Conservation (phyloP, 805 yeast species). For the Metschnikowia kofuensis region DNA sequence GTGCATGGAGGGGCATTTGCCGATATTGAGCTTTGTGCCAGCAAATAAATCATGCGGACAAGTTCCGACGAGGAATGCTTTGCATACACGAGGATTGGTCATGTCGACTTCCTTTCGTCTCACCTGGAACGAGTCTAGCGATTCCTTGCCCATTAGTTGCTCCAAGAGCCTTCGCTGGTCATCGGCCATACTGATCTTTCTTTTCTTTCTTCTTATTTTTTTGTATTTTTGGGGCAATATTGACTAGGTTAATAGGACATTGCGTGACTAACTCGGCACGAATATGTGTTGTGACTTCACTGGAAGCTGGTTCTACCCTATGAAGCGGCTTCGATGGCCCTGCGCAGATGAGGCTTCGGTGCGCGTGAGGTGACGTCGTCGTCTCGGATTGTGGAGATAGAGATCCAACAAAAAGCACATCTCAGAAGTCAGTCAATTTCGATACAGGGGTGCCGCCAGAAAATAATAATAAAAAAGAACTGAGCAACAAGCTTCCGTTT, state of each 20-base stretch:
- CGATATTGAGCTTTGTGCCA: slow-evolving; percentile 80
- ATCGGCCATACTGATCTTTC: slow-evolving; percentile 46
- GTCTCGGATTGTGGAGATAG: background rate
- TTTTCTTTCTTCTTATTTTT: background rate
- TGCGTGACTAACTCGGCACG: too few species aligned
- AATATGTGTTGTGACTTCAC: background rate
- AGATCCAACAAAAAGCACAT: background rate
- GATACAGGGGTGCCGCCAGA: too few species aligned
- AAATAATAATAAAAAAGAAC: too few species aligned
- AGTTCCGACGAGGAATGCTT: slow-evolving; percentile 75
- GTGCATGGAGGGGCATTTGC: slow-evolving; percentile 76
- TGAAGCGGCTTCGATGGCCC: too few species aligned
- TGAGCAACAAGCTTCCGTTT: too few species aligned
- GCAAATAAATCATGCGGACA: slow-evolving; percentile 84
- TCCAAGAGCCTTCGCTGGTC: slow-evolving; percentile 74
- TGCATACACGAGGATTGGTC: slow-evolving; percentile 59
- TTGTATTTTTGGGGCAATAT: too few species aligned
- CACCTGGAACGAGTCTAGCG: slow-evolving; percentile 32
- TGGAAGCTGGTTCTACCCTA: background rate
- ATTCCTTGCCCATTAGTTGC: slow-evolving; percentile 74
- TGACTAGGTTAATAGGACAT: too few species aligned
- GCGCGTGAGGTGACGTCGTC: too few species aligned
- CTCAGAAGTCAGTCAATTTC: too few species aligned
- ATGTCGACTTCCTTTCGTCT: slow-evolving; percentile 40
- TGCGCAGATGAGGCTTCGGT: too few species aligned